Evolutionary conservation across 208 protist genomes (phyloP).

Genomic region (Leishmania lainsoni): DNA sequence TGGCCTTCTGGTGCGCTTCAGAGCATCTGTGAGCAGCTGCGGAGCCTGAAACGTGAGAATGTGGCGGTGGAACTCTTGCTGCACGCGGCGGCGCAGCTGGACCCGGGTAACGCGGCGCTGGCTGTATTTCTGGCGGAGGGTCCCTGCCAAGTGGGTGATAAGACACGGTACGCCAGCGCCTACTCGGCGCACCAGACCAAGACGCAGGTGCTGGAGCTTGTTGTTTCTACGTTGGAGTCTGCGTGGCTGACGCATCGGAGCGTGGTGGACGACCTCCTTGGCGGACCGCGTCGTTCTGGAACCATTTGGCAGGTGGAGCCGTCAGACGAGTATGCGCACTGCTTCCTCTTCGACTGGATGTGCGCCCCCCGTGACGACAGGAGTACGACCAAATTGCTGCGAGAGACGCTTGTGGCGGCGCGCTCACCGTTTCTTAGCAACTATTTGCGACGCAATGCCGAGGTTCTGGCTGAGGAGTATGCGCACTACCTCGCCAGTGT

Average conservation of each 20-base stretch:
- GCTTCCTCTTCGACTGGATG: slow-evolving; percentile 88
- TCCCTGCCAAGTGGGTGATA: slow-evolving; percentile 7
- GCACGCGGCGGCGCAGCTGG: slow-evolving; percentile 81
- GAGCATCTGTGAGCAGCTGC: slow-evolving; percentile 79
- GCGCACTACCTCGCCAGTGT: slow-evolving; percentile 72
- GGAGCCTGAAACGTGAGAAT: slow-evolving; percentile 67
- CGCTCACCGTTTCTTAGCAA: slow-evolving; percentile 73
- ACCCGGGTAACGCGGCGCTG: slow-evolving; percentile 64
- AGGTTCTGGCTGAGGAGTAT: slow-evolving; percentile 71
- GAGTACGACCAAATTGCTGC: slow-evolving; percentile 52
- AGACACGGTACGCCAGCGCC: slow-evolving; percentile 19
- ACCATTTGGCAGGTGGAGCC: slow-evolving; percentile 89
- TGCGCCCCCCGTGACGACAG: slow-evolving; percentile 65
- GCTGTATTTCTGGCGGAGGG: slow-evolving; percentile 57
- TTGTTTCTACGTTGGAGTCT: slow-evolving; percentile 57
- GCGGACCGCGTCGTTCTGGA: slow-evolving; percentile 70
- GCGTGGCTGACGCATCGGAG: slow-evolving; percentile 82
- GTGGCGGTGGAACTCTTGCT: slow-evolving; percentile 80
- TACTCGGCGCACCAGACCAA: slow-evolving; percentile 69
- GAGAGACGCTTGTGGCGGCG: slow-evolving; percentile 61
- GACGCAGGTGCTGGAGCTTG: slow-evolving; percentile 52
- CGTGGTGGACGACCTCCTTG: slow-evolving; percentile 81
- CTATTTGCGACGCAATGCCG: slow-evolving; percentile 70
- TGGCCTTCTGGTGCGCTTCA: slow-evolving; percentile 81
- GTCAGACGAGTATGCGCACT: slow-evolving; percentile 84